Conservation (phyloP, 2,329 filamentous ascomycete genomes). For the Fusarium avenaceum region DNA sequence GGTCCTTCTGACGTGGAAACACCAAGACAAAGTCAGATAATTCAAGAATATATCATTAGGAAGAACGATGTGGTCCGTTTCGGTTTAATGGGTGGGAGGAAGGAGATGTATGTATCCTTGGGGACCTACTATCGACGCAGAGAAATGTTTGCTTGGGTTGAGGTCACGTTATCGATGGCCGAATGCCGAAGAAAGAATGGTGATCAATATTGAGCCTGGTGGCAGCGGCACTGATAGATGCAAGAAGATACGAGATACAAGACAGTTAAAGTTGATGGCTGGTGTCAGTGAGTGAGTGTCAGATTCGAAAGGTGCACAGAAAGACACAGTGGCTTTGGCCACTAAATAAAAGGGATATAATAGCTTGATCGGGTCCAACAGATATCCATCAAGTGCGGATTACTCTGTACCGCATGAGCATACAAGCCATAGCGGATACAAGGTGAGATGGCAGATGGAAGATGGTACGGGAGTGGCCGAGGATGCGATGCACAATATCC, state of each 20-base stretch:
- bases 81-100: neutral
- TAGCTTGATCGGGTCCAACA: neutral
- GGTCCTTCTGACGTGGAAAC: neutral
- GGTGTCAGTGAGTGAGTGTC: conserved; percentile 26
- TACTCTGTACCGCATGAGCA: conserved; percentile 28
- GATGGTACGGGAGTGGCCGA: conserved; percentile 45
- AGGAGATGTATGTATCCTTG: neutral
- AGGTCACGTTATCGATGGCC: neutral
- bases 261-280: conserved; percentile 7
- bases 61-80: neutral
- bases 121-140: neutral
- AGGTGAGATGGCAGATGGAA: conserved; percentile 28
- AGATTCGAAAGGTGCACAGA: conserved; percentile 35
- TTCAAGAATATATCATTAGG: neutral
- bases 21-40: neutral
- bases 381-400: conserved; percentile 1
- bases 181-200: neutral
- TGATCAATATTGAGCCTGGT: conserved; percentile 8
- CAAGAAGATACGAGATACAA: neutral
- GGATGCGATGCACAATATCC: conserved; percentile 14
- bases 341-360: conserved; percentile 6
- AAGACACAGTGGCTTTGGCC: conserved; percentile 16
- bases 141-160: neutral
- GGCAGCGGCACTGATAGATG: conserved; percentile 1
- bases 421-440: conserved; percentile 33